Conservation (phyloP, 306 rosid genomes). For the Hippophae tibetana region DNA sequence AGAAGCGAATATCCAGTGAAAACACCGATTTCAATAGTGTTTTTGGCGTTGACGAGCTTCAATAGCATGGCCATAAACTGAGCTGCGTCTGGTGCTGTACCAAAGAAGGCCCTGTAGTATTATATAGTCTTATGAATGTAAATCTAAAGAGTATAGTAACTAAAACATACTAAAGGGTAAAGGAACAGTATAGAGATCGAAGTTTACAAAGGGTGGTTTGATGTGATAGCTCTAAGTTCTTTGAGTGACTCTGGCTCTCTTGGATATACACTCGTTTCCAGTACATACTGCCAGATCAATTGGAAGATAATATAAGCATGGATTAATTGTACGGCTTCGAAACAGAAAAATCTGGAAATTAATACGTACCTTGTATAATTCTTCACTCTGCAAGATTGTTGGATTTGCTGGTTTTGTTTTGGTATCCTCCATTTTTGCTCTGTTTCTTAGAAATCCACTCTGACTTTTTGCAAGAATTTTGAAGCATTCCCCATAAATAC, state of each 20-base stretch:
- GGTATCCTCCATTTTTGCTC: slow-evolving; percentile 1
- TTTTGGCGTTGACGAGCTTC: slow-evolving; percentile 29
- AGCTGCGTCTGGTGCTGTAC: slow-evolving; percentile 39
- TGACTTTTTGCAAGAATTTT: too few relatives aligned
- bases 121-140: neutral
- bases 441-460: too few relatives aligned
- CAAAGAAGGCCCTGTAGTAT: slow-evolving; percentile 30
- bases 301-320: neutral
- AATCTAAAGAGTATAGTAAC: neutral
- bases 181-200: too few relatives aligned
- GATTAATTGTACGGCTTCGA: neutral
- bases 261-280: slow-evolving; percentile 60
- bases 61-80: slow-evolving; percentile 38
- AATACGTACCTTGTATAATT: neutral
- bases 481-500: too few relatives aligned
- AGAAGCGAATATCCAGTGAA: slow-evolving; percentile 63
- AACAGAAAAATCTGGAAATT: neutral
- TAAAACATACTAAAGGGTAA: neutral
- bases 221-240: slow-evolving; percentile 36
- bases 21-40: slow-evolving; percentile 53
- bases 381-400: slow-evolving; percentile 15
- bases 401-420: slow-evolving; percentile 15
- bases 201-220: slow-evolving; percentile 29
- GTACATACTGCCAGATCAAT: slow-evolving; percentile 27
- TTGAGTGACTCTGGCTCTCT: slow-evolving; percentile 41